Evolutionary conservation across 2,329 filamentous ascomycete species (phyloP), one percentile per base, ranked within the genome.

Genomic region (Anthostomella pinea): DNA sequence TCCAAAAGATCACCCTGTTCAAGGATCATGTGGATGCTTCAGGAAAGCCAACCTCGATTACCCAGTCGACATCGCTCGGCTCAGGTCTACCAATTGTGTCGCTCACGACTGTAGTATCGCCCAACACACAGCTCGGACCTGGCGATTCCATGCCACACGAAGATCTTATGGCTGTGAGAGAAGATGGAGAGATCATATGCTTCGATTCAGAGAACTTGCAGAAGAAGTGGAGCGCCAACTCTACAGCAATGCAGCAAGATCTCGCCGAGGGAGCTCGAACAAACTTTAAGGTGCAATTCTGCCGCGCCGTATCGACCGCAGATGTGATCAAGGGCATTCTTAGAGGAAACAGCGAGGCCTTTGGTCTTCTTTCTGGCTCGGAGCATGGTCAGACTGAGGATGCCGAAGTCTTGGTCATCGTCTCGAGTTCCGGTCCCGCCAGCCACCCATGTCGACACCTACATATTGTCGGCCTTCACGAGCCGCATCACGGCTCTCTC

Each of bases 171-270:
- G 68, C 70, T 2, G 68, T 86, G 1, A 75, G 77, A 38, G 63
- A 73, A 26, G 72, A 81, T 43, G 83, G 83, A 22, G 71, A 80
- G 39, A 64, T 85, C 14, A 52, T 75, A 7, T 80, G 77, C 38
- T 64, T 85, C 10, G 75, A 81, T 29, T 73, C 75, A 3, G 77
- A 84, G 37, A 66, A 53, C 5, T 56, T 78, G 14, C 51, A 68
- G 39, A 59, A 69, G 35, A 69, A 59, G 48, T 78, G 72, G 73
- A 62, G 59, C 35, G 65, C 65, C 8, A 65, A 68, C 8, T 53
- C 69, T 2, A 63, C 66, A 8, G 62, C 57, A 4, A 58, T 74
- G 29, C 58, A 61, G 20, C 66, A 67, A 32, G 70, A 71, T 21
- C 49, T 67, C 19, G 45, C 63, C 5, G 55, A 62, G 2, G 46